Conservation (phyloP, 2,329 filamentous ascomycete species). For the Calonectria montana region DNA sequence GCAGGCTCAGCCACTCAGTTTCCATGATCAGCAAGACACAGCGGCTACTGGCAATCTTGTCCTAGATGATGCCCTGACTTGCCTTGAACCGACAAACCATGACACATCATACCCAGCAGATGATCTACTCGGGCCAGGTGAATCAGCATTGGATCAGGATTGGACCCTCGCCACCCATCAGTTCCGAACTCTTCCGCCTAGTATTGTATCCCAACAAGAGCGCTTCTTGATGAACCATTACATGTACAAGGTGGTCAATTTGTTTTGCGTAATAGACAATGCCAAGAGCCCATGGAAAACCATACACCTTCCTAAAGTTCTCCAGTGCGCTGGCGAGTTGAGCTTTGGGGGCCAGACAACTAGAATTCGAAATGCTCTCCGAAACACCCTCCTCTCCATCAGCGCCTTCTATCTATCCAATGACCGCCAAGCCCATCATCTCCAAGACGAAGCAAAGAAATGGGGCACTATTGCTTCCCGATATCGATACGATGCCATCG, state of each 20-base stretch:
- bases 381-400: conserved; percentile 39
- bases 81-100: background rate
- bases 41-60: background rate
- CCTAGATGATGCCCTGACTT: background rate
- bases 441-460: conserved; percentile 23
- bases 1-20: background rate
- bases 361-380: conserved; percentile 35
- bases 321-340: conserved; percentile 39
- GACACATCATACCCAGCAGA: background rate
- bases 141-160: background rate
- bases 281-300: conserved; percentile 43
- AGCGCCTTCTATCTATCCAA: conserved; percentile 42
- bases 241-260: conserved; percentile 36
- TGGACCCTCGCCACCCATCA: background rate
- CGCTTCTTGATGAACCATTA: conserved; percentile 41
- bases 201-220: conserved; percentile 25
- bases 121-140: background rate
- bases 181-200: conserved; percentile 4
- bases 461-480: conserved; percentile 32
- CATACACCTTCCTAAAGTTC: conserved; percentile 38
- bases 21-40: background rate
- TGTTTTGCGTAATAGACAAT: conserved; percentile 44
- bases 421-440: conserved; percentile 16
- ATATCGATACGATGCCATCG: conserved; percentile 31
- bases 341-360: conserved; percentile 34